phyloP scores from a whole-genome alignment of 23 red algal genomes.

The Pyropia haitanensis region DNA sequence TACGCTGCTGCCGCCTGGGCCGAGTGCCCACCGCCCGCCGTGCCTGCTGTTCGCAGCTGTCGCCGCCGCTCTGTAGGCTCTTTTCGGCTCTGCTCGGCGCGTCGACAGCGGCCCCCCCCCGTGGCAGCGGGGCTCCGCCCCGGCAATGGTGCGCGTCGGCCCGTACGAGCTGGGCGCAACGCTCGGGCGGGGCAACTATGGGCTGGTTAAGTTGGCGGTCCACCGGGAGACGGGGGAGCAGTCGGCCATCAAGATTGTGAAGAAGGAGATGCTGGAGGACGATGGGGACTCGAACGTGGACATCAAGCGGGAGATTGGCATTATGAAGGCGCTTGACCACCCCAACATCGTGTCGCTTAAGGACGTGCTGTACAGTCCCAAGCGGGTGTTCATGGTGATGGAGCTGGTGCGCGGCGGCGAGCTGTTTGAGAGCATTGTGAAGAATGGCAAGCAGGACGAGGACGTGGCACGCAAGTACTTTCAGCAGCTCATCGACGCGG shows the following conservation, averaged over 20 bases:
- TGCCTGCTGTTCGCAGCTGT: no score
- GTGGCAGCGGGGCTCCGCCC: no score
- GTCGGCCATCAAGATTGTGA: constrained; percentile 81
- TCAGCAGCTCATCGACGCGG: constrained; percentile 72
- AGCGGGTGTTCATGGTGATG: constrained; percentile 72
- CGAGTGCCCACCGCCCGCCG: no score
- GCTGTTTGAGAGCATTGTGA: constrained; percentile 64
- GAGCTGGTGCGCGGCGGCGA: constrained; percentile 77
- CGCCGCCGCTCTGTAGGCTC: no score
- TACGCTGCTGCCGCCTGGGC: no score
- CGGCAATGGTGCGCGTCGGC: constrained; percentile 53
- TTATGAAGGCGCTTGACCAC: constrained; percentile 78
- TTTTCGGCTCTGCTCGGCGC: no score
- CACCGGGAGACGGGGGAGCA: constrained; percentile 77
- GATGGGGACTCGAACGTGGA: constrained; percentile 44
- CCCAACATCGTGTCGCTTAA: constrained; percentile 66
- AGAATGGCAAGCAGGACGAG: constrained; percentile 50
- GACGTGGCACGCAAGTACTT: constrained; percentile 49
- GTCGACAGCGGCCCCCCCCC: no score
- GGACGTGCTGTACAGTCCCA: constrained; percentile 68
- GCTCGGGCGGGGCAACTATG: constrained; percentile 68
- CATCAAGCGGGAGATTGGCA: constrained; percentile 70
- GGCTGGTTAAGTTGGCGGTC: constrained; percentile 70
- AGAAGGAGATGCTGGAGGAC: constrained; percentile 62
- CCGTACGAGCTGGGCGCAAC: constrained; percentile 68